These are phyloP conservation scores for Fusarium papillatum DNA, from an alignment of 2,329 filamentous ascomycete species.

Conservation along the genomic window DNA sequence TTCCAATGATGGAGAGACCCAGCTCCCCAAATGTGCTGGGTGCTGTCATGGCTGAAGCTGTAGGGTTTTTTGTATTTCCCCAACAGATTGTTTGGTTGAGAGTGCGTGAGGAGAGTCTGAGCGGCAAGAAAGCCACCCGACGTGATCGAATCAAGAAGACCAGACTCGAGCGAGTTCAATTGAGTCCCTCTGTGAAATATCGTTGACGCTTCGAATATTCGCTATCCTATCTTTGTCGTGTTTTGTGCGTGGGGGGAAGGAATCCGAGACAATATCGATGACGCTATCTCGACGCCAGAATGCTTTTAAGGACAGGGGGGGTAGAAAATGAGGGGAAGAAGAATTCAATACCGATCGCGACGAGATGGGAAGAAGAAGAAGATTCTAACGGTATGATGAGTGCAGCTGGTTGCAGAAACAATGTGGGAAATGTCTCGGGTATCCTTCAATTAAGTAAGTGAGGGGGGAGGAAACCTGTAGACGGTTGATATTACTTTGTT, in stretches of 20 bases:
- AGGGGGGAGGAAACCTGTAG: background rate
- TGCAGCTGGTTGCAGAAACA: background rate
- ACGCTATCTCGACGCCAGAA: conserved; percentile 35
- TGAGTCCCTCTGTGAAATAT: conserved; percentile 16
- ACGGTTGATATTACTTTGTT: background rate
- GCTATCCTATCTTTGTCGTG: conserved; percentile 19
- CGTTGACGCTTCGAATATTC: conserved; percentile 27
- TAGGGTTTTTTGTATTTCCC: conserved; percentile 20
- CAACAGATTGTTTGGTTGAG: conserved; percentile 35
- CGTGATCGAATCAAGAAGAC: background rate
- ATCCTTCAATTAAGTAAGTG: background rate
- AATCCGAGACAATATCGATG: conserved; percentile 32
- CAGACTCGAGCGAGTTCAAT: conserved; percentile 9
- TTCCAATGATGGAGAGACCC: conserved; percentile 71
- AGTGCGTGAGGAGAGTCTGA: background rate
- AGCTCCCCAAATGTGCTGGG: conserved; percentile 61
- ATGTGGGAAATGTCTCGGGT: conserved; percentile 2
- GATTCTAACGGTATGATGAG: background rate
- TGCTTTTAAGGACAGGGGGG: conserved; percentile 32
- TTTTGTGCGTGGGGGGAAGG: background rate
- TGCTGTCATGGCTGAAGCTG: conserved; percentile 54
- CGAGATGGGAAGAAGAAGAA: background rate
- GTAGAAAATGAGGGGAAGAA: conserved; percentile 6
- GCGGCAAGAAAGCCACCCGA: background rate
- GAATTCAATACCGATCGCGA: background rate